Conservation (phyloP, 225 moss, liverwort and hornwort species). For the Takakia lepidozioides region DNA sequence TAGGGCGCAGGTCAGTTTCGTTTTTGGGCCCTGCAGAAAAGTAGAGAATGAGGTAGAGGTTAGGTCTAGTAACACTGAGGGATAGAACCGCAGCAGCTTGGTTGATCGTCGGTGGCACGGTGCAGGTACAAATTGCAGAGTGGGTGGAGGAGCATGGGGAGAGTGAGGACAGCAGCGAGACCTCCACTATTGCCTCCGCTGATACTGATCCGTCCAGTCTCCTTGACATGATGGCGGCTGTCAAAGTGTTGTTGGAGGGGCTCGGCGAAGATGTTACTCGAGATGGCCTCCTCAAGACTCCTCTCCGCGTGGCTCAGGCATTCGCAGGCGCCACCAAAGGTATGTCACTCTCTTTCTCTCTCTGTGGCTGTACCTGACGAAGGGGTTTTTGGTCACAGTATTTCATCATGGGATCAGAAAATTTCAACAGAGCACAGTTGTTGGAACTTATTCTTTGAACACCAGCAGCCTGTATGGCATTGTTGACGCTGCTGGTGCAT, state of each 20-base stretch:
- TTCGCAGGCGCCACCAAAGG: conserved; percentile 82
- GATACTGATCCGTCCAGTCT: conserved; percentile 29
- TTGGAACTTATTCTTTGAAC: too few species aligned
- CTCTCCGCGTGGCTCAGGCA: conserved; percentile 81
- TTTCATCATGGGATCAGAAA: too few species aligned
- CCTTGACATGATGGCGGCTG: conserved; percentile 60
- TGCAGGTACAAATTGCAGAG: conserved; percentile 32
- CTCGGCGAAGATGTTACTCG: conserved; percentile 81
- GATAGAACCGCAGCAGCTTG: background rate
- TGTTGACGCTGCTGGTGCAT: too few species aligned
- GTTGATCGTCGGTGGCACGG: conserved; percentile 15
- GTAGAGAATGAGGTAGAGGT: too few species aligned
- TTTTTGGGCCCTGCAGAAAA: background rate
- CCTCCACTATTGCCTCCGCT: conserved; percentile 36
- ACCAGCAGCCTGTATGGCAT: too few species aligned
- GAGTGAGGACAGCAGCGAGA: conserved; percentile 48
- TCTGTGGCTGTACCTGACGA: too few species aligned
- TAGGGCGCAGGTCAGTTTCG: conserved; percentile 13
- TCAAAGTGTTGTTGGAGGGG: conserved; percentile 65
- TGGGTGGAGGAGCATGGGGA: conserved; percentile 40
- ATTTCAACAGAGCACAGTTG: too few species aligned
- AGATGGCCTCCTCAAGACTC: conserved; percentile 81
- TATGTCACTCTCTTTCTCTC: conserved; percentile 7
- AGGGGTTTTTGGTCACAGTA: too few species aligned
- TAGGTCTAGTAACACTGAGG: background rate